Conservation (phyloP, 225 moss, liverwort and hornwort species). For the Lunularia cruciata region DNA sequence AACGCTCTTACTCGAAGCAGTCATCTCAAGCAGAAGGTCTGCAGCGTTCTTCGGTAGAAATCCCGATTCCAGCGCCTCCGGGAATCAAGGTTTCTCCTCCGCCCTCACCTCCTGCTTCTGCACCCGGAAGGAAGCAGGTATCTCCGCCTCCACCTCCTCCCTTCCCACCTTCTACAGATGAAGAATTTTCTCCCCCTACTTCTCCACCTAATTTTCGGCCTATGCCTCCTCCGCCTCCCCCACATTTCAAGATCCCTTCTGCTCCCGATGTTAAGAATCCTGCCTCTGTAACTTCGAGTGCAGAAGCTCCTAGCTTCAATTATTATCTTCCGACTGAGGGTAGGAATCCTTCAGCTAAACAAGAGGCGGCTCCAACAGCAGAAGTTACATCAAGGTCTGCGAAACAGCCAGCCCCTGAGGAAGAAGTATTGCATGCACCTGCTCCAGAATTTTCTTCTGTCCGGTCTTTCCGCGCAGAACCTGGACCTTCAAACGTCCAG, state of each 20-base stretch:
- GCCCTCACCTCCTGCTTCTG: conserved; percentile 12
- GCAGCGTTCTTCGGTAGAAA: conserved; percentile 4
- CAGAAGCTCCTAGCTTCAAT: conserved; percentile 30
- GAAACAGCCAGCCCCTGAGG: conserved; percentile 12
- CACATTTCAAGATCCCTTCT: conserved; percentile 36
- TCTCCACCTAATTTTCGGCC: conserved; percentile 36
- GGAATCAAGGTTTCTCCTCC: conserved; percentile 19
- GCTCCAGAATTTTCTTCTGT: conserved; percentile 21
- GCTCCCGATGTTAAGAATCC: background rate
- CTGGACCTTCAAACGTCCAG: background rate
- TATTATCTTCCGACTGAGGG: conserved; percentile 9
- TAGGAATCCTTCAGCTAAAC: conserved; percentile 2
- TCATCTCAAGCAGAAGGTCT: conserved; percentile 11
- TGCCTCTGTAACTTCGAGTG: conserved; percentile 7
- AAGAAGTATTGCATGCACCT: conserved; percentile 13
- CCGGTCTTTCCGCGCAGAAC: conserved; percentile 2
- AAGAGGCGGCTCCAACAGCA: background rate
- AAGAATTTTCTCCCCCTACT: conserved; percentile 29
- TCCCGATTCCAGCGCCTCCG: conserved; percentile 7
- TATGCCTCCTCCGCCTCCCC: conserved; percentile 47
- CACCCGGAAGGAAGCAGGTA: conserved; percentile 25
- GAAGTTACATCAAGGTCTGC: conserved; percentile 14
- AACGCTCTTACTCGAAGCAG: background rate
- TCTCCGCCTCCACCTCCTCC: conserved; percentile 32
- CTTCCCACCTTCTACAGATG: background rate